Base-by-base conservation (phyloP, 164 flowering plant genomes). In the Magnolia officinalis region DNA sequence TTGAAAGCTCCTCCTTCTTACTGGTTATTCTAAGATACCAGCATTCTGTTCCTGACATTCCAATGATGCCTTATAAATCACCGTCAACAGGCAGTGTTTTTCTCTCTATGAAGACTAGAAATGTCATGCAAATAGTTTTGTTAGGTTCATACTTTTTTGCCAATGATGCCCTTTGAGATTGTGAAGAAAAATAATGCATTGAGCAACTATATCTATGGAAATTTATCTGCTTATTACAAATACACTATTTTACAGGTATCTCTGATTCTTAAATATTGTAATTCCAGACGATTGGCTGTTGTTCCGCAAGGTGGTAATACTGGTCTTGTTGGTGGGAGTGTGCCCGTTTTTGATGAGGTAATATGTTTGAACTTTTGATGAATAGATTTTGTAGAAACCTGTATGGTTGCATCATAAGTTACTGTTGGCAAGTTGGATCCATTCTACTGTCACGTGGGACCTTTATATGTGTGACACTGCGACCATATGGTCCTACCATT, bases 261-360 rank as follows among this genome's bases (percentile, higher is more conserved):
- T 67, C 88, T 85, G 79, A 89, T 96, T 82, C 92, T 96, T 67
- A 83, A 80, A 50, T 89, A 94, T 78, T 96, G 99, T 73, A 88
- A 90, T 81, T 91, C 95, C 19, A 92, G 97, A 84, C 58, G 85
- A 67, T 79, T 94, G 83, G 98, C 98, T 75, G 95, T 94, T 85
- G 99, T 94, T 80, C 98, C 99, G 24, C 99, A 96, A 84, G 98
- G 99, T 80, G 99, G 99, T 75, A 96, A 96, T 80, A 92, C 99
- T 70, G 94, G 98, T 73, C 98, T 96, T 75, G 99, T 96, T 8
- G 99, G 99, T 78, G 99, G 99, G 80, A 94, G 99, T 83, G 95
- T 94, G 24, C 99, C 99, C 76, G 97, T 96, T 77, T 96, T 90
- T 82, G 99, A 96, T 82, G 99, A 96, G 96, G 99, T 96, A 82